Evolutionary conservation across 2,329 filamentous ascomycete genomes (phyloP), one percentile per base, ranked within the genome.

Genomic region (Arthroderma uncinatum): DNA sequence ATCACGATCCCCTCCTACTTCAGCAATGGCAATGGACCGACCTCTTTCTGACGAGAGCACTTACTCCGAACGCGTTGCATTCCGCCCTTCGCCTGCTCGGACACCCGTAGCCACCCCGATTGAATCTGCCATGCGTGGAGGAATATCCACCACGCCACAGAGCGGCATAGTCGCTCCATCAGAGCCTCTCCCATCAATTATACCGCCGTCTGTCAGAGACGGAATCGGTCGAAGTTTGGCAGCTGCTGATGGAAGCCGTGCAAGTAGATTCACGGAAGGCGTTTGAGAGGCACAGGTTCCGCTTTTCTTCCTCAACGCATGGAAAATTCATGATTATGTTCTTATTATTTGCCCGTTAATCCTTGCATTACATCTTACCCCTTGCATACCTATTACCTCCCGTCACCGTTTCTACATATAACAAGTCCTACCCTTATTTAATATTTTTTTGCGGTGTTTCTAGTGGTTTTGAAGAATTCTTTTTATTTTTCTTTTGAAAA

Each of bases 201-300:
- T 64, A 6, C 61, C 68, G 4, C 58, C 63, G 1, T 63, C 64
- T 54, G 66, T 65, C 47, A 65, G 69, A 23, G 74, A 76, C 62
- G 64, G 63, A n/a, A 60, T 76, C 23, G 74, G 74, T 25, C 71
- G 74, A 55, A 74, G 70, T 56, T 66, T 72, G 57, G 65, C 70
- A 4, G 71, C 71, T 56, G 68, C 68, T 47, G 73, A 76, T 60
- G 73, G 73, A n/a, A 76, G 74, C 62, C 70, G 73, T 34, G 66
- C 72, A 34, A 76, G 74, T 63, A 71, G 73, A 47, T 76, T 76
- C 60, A 73, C 71, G 16, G 74, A 68, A 55, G 65, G 64, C 28
- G 60, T 68, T 53, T 66, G 39, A 61, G n/a, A n/a, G 71, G 1
- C 10, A 23, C 16, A 54, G 14, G 30, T 25, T 8, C 53, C 16